phyloP scores from a whole-genome alignment of 495 filamentous ascomycete species.

The Xylaria palmicola region DNA sequence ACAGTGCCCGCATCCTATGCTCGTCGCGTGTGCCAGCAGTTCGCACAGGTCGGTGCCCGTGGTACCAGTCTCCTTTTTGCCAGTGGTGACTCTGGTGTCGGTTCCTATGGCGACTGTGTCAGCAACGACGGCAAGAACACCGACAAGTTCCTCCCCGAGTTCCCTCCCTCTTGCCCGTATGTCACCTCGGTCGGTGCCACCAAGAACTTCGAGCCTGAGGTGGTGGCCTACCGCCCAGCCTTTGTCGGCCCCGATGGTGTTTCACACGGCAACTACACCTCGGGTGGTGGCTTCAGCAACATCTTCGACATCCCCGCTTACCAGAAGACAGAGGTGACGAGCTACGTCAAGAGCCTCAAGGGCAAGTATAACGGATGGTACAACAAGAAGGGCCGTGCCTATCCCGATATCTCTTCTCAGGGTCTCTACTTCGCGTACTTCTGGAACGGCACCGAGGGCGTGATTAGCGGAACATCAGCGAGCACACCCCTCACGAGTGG shows the following conservation, averaged over 20 bases:
- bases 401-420: conserved; percentile 73
- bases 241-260: conserved; percentile 28
- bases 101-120: conserved; percentile 53
- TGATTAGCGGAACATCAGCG: conserved; percentile 62
- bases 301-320: conserved; percentile 60
- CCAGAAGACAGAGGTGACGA: conserved; percentile 55
- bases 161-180: conserved; percentile 71
- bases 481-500: conserved; percentile 62
- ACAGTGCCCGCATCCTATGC: conserved; percentile 69
- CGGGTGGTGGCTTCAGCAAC: conserved; percentile 69
- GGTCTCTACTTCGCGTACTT: conserved; percentile 37
- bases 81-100: conserved; percentile 72
- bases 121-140: conserved; percentile 69
- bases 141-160: conserved; percentile 67
- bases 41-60: conserved; percentile 63
- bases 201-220: conserved; percentile 57
- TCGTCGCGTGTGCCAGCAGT: conserved; percentile 66
- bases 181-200: conserved; percentile 76
- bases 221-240: conserved; percentile 43
- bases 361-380: conserved; percentile 30
- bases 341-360: conserved; percentile 54
- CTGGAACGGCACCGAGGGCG: conserved; percentile 37
- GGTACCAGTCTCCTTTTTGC: conserved; percentile 76
- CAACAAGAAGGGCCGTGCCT: conserved; percentile 64
- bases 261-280: conserved; percentile 37